Conservation (phyloP, 192 early-diverging fungal species). For the Spizellomyces sp. region DNA sequence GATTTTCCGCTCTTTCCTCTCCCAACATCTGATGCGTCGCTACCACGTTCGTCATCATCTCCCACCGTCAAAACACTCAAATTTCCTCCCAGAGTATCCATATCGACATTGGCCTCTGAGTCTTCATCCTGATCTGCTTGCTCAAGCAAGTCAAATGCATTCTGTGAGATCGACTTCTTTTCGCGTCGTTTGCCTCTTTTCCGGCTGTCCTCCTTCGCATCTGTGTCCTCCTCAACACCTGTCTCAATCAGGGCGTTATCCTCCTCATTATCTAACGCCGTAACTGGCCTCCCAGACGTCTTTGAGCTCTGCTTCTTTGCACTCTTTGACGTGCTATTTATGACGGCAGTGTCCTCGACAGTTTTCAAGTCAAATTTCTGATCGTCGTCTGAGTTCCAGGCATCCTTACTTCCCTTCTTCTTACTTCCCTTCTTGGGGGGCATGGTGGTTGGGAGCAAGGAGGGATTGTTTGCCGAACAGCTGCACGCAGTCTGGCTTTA, state of each 20-base stretch:
- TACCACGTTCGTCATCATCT: conserved; percentile 1
- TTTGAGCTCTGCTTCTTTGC: conserved; percentile 4
- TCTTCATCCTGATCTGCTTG: neutral
- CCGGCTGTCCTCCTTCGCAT: conserved; percentile 3
- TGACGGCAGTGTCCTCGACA: neutral
- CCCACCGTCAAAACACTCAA: neutral
- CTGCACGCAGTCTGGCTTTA: no score
- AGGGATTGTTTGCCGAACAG: no score
- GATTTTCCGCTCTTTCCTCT: neutral
- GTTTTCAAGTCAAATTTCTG: neutral
- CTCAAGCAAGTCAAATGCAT: neutral
- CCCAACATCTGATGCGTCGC: neutral
- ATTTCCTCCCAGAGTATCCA: neutral
- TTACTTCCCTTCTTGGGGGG: conserved; percentile 21
- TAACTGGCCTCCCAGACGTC: conserved; percentile 14
- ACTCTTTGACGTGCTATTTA: no score
- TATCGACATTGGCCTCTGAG: conserved; percentile 20
- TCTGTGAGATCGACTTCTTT: neutral
- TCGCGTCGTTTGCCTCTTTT: conserved; percentile 10
- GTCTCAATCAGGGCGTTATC: conserved; percentile 13
- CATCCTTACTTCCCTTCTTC: conserved; percentile 22
- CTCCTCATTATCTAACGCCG: conserved; percentile 21
- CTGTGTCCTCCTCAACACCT: conserved; percentile 11
- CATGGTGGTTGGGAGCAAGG: neutral
- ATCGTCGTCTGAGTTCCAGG: conserved; percentile 26